A percentile compares a stretch with the other conserved stretches of the same genome.
These are phyloP conservation scores for Penicillium digitatum DNA, from an alignment of 2,329 filamentous ascomycete species.

Conservation along the genomic window DNA sequence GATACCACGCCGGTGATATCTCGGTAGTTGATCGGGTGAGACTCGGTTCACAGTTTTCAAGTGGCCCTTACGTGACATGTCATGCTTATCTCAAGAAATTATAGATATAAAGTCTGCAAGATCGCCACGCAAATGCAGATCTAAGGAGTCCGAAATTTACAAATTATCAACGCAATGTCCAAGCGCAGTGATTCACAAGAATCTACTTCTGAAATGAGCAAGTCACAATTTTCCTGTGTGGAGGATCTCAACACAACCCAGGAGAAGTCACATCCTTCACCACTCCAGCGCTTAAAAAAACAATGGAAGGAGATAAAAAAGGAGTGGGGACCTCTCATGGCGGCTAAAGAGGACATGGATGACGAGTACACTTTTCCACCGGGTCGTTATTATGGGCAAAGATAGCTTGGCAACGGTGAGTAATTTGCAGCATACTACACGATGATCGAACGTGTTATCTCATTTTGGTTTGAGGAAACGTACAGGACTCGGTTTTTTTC, in stretches of 20 bases:
- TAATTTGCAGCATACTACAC: neutral
- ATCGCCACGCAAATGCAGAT: neutral
- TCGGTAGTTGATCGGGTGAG: neutral
- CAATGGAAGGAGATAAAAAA: slow-evolving; percentile 7
- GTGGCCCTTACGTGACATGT: neutral
- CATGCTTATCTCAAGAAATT: neutral
- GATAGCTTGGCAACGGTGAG: neutral
- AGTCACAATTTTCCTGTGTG: neutral
- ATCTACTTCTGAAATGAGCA: neutral
- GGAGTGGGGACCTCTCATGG: slow-evolving; percentile 19
- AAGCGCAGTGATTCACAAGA: neutral
- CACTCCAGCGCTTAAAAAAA: slow-evolving; percentile 8
- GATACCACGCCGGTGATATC: slow-evolving; percentile 1
- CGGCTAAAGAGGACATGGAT: slow-evolving; percentile 18
- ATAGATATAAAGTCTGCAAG: slow-evolving; percentile 1
- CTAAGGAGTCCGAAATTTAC: neutral
- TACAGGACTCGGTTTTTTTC: neutral
- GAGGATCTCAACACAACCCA: neutral
- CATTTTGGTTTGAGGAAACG: neutral
- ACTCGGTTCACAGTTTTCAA: slow-evolving; percentile 5
- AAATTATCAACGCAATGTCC: neutral
- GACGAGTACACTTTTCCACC: slow-evolving; percentile 23
- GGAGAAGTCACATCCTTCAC: neutral
- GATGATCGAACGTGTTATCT: neutral
- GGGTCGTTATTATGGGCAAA: slow-evolving; percentile 18